These are phyloP conservation scores for Rhizophora mangle DNA, from an alignment of 345 rosid genomes.

Conservation along the genomic window DNA sequence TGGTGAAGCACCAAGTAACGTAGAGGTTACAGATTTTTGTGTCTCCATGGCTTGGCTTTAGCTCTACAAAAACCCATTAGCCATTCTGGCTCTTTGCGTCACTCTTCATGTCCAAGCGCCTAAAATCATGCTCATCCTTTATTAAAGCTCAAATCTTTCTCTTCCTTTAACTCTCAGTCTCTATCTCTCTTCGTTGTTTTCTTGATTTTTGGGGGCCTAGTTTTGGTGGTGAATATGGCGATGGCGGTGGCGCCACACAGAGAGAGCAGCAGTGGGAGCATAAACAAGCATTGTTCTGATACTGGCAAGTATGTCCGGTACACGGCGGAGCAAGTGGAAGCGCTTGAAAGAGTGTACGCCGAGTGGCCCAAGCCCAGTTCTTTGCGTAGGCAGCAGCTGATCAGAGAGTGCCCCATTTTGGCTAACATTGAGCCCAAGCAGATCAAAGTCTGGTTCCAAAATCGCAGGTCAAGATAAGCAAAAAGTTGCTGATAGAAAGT, in stretches of 20 bases:
- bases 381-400: constrained; percentile 89
- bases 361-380: constrained; percentile 99
- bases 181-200: constrained; percentile 3
- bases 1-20: neutral
- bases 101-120: neutral
- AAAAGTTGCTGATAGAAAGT: neutral
- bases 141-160: constrained; percentile 16
- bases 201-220: constrained; percentile 8
- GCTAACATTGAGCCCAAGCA: constrained; percentile 95
- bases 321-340: constrained; percentile 98
- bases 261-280: constrained; percentile 80
- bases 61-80: neutral
- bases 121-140: constrained; percentile 6
- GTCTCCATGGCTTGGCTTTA: neutral
- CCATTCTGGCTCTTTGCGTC: neutral
- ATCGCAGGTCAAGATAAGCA: constrained; percentile 60
- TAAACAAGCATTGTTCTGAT: constrained; percentile 62
- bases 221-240: constrained; percentile 55
- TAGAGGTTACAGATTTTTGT: neutral
- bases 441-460: constrained; percentile 99
- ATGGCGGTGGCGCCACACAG: constrained; percentile 51
- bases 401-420: constrained; percentile 95
- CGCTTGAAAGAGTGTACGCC: constrained; percentile 88
- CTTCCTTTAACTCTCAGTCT: neutral
- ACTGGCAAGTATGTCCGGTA: constrained; percentile 90